Base-by-base conservation (phyloP, 2,329 filamentous ascomycete genomes). In the Sphaerulina vaccinii region DNA sequence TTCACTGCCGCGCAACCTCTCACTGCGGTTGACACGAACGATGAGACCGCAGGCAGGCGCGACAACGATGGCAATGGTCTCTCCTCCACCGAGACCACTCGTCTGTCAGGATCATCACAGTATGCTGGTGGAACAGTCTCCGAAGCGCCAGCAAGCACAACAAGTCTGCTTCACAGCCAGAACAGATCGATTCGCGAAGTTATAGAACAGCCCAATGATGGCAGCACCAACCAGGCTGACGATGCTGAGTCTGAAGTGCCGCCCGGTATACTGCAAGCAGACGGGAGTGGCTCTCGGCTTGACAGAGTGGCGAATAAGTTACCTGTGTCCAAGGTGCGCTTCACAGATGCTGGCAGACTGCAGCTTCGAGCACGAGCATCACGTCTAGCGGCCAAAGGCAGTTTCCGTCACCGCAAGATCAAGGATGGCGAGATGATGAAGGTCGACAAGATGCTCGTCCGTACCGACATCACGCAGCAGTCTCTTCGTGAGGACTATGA, bases 381-480 rank as follows among this genome's bases (percentile, higher is more conserved):
- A 24, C 64, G 65, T 11, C 51, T 68, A 47, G 65, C 65, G 7
- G 60, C 61, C 13, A 54, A 51, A 36, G 64, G 65, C 24, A 58
- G 36, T 21, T 56, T 68, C 10, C 56, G 56, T 21, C 62, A 54
- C 35, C 58, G 67, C 46, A 72, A 70, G 54, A 64, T 73, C 38
- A 71, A 72, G 43, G 77, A 83, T 58, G 84, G 84, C 4, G 78
- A 84, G 55, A 80, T 86, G 45, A 72, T 86, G 51, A 85, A 85
- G 66, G 83, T 84, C 68, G 83, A 86, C 63, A 81, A 79, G 53
- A 87, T 87, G 84, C 76, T 87, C 18, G 79, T 86, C 16, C 76
- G 81, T 18, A 75, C 85, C 19, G 84, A 85, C 59, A 62, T 69
- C 49, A 73, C 74, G 35, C 62, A 73, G 35, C 75, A 77, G 56